Evolutionary conservation across 768 basidiomycete species (phyloP).

Genomic region (Daedaleopsis sinensis): DNA sequence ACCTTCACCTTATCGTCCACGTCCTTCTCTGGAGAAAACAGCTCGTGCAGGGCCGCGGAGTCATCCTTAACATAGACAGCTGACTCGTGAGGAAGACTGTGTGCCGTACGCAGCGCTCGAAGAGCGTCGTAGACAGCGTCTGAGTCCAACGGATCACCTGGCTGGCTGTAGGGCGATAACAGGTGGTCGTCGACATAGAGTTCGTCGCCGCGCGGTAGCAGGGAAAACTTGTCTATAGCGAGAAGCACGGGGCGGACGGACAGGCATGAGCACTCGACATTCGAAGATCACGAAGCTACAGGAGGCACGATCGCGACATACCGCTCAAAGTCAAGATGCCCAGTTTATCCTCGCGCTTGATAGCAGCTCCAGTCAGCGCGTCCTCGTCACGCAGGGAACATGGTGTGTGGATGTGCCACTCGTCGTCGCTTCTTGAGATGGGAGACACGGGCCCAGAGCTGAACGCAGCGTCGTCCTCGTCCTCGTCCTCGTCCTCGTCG

Average conservation of each 20-base stretch:
- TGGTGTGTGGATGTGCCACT: slow-evolving; percentile 27
- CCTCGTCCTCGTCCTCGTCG: slow-evolving; percentile 23
- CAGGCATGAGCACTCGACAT: neutral
- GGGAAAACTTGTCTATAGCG: slow-evolving; percentile 18
- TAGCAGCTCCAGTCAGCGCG: slow-evolving; percentile 40
- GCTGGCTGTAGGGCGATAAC: slow-evolving; percentile 38
- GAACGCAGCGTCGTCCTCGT: slow-evolving; percentile 22
- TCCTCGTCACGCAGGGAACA: slow-evolving; percentile 33
- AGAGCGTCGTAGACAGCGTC: slow-evolving; percentile 40
- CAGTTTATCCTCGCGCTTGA: slow-evolving; percentile 50
- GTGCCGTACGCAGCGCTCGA: slow-evolving; percentile 35
- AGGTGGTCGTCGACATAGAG: slow-evolving; percentile 25
- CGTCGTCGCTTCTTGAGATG: slow-evolving; percentile 23
- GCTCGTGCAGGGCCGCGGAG: slow-evolving; percentile 14
- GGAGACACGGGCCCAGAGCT: slow-evolving; percentile 23
- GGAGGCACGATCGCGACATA: slow-evolving; percentile 17
- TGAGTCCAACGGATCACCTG: slow-evolving; percentile 40
- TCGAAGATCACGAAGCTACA: neutral
- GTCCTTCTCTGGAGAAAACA: slow-evolving; percentile 22
- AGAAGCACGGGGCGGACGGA: neutral
- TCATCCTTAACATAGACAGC: slow-evolving; percentile 21
- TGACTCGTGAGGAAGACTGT: slow-evolving; percentile 29
- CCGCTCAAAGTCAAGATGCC: slow-evolving; percentile 51
- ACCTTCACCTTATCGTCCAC: slow-evolving; percentile 21
- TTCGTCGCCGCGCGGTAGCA: slow-evolving; percentile 17